A percentile compares a stretch with the other conserved stretches of the same genome.
Evolutionary conservation across 2,329 filamentous ascomycete species (phyloP).

Genomic region (Podosphaera aphanis): DNA sequence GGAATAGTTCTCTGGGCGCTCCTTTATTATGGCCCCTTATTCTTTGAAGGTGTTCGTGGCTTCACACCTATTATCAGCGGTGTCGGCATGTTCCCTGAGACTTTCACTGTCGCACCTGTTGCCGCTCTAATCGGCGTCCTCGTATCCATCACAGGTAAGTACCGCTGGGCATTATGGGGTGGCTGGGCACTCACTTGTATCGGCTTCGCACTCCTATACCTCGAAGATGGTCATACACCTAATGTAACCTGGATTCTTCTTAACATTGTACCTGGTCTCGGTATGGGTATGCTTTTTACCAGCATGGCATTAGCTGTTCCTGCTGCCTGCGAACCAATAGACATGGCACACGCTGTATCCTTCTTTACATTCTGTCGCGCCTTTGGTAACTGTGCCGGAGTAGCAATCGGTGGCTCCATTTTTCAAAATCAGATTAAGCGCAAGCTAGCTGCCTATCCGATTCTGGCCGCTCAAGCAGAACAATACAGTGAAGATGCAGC

Average conservation of each 20-base stretch:
- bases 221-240: conserved; percentile 3
- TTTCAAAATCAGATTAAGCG: conserved; percentile 33
- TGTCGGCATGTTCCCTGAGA: conserved; percentile 31
- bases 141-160: conserved; percentile 15
- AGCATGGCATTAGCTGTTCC: conserved; percentile 24
- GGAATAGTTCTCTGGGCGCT: conserved; percentile 30
- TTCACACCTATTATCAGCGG: conserved; percentile 27
- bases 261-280: conserved; percentile 4
- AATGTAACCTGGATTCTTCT: conserved; percentile 3
- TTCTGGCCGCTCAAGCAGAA: neutral
- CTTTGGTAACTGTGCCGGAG: conserved; percentile 39
- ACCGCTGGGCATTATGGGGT: conserved; percentile 26
- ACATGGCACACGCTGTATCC: conserved; percentile 34
- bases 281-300: conserved; percentile 23
- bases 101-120: conserved; percentile 36
- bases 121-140: conserved; percentile 28
- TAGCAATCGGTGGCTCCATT: conserved; percentile 40
- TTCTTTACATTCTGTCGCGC: conserved; percentile 46
- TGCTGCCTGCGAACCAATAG: conserved; percentile 20
- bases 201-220: conserved; percentile 24
- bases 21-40: conserved; percentile 28
- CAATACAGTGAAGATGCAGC: neutral
- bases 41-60: conserved; percentile 25
- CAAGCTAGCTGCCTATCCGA: conserved; percentile 2
- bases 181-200: conserved; percentile 35